Evolutionary conservation across 495 filamentous ascomycete species (phyloP), one percentile per base, ranked within the genome.

Genomic region (Aspergillus panamensis): DNA sequence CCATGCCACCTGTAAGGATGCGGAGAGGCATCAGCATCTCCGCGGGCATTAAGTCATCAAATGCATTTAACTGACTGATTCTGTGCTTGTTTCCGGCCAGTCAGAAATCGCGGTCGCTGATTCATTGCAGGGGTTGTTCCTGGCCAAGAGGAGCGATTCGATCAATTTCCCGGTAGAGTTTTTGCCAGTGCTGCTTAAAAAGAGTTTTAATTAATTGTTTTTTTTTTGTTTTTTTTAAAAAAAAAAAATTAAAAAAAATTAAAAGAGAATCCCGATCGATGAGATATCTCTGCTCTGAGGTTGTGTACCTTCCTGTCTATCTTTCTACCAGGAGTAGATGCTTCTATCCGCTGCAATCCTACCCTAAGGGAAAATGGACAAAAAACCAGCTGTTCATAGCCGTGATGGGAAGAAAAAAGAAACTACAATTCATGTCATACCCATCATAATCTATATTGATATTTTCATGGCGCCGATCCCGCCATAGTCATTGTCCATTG

Each of bases 381-480:
- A 20, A 40, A 16, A 40, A 9, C 37, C 5, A 40, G 5, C 3
- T 9, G 37, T 40, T 14, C 5, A 40, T 40, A 5, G 37, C 12
- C 10, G 44, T 25, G 19, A 19, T 49, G 30, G 21, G 47, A n/a
- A 49, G 29, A n/a, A 49, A 31, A 32, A 51, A 51, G 48, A 14
- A 17, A 30, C 3, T 39, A 39, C 14, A 39, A n/a, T 6, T n/a
- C 35, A 39, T 40, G 33, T 21, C 19, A 42, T 29, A 17, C 13
- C 33, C n/a, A 20, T 45, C 48, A 40, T 51, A 40, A 25, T 25
- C 2, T 25, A 25, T 25, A 25, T 25, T 25, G 25, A 25, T 25
- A 25, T 25, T 25, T 16, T 68, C 59, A 72, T 8, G 70, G 70
- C 30, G 71, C 73, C 48, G 72, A 75, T 57, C 71, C 73, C 30